Conservation (phyloP, 345 rosid genomes). For the Lagerstroemia speciosa region DNA sequence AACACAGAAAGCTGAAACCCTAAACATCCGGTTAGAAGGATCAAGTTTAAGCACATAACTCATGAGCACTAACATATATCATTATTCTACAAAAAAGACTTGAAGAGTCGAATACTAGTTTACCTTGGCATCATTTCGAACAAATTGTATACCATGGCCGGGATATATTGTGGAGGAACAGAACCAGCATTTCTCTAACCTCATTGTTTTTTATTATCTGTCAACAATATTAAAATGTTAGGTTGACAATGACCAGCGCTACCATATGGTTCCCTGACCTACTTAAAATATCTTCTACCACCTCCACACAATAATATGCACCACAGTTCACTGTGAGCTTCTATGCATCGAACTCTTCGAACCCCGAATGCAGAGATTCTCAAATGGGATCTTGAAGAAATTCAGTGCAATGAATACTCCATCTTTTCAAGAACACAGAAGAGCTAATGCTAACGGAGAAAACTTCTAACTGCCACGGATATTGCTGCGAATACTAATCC, state of each 20-base stretch:
- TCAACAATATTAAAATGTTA: neutral
- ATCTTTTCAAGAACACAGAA: neutral
- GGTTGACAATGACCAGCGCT: neutral
- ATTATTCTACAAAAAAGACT: neutral
- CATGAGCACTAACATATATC: neutral
- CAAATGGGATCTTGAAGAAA: too few relatives aligned
- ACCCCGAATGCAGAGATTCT: neutral
- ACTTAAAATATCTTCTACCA: too few relatives aligned
- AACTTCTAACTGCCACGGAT: neutral
- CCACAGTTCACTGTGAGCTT: too few relatives aligned
- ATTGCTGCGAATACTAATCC: neutral
- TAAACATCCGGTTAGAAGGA: neutral
- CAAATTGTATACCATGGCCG: slow-evolving; percentile 82
- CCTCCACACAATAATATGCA: too few relatives aligned
- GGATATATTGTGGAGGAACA: slow-evolving; percentile 89
- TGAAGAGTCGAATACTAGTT: neutral
- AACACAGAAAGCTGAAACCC: neutral
- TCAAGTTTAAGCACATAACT: neutral
- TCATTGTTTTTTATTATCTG: slow-evolving; percentile 34
- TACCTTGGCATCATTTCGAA: slow-evolving; percentile 85
- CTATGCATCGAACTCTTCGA: too few relatives aligned
- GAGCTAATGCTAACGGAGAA: too few relatives aligned
- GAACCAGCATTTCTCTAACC: slow-evolving; percentile 91
- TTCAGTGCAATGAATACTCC: neutral
- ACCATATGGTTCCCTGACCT: too few relatives aligned